A percentile compares a stretch with the other conserved stretches of the same genome.
These are phyloP conservation scores for Lentinus brumalis DNA, from an alignment of 768 basidiomycete genomes.

Conservation along the genomic window DNA sequence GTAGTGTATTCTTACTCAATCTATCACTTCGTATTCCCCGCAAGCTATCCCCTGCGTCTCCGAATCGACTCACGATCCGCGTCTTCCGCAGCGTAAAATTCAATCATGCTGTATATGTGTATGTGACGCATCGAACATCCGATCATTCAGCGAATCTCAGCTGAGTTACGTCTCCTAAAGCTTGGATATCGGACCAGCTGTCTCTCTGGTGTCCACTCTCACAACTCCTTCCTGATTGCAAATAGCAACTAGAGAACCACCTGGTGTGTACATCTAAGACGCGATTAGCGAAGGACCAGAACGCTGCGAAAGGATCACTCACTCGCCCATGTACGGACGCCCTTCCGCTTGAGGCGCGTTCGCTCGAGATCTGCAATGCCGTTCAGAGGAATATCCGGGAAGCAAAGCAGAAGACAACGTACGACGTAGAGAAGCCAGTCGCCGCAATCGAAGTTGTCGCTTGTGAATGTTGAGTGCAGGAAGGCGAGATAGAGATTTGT, in stretches of 20 bases:
- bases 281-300: background rate
- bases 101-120: background rate
- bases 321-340: slow-evolving; percentile 74
- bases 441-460: slow-evolving; percentile 74
- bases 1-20: slow-evolving; percentile 26
- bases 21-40: slow-evolving; percentile 13
- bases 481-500: background rate
- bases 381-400: background rate
- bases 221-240: slow-evolving; percentile 82
- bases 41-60: slow-evolving; percentile 3
- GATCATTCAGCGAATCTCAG: too few species aligned
- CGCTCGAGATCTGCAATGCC: slow-evolving; percentile 58
- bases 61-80: background rate
- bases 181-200: slow-evolving; percentile 33
- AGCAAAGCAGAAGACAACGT: slow-evolving; percentile 24
- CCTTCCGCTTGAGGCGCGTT: slow-evolving; percentile 64
- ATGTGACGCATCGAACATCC: too few species aligned
- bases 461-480: slow-evolving; percentile 27
- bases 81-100: background rate
- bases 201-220: slow-evolving; percentile 40
- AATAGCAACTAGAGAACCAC: slow-evolving; percentile 70
- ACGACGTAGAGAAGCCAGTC: slow-evolving; percentile 84
- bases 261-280: slow-evolving; percentile 65
- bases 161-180: slow-evolving; percentile 28
- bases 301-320: slow-evolving; percentile 24